Conservation (phyloP, 257 asterid species). For the Fraxinus americana region DNA sequence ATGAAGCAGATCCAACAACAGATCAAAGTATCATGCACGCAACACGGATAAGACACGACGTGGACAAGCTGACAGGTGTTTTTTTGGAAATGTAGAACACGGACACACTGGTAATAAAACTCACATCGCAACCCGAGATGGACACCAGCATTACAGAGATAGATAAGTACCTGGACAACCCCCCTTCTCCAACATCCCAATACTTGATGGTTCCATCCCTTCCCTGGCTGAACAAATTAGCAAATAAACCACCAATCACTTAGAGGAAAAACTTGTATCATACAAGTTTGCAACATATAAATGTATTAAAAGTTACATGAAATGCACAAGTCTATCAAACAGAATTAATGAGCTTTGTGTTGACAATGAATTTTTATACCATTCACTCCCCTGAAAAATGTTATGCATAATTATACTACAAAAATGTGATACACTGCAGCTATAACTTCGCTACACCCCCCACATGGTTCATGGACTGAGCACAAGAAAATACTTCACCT, state of each 20-base stretch:
- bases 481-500: constrained; percentile 32
- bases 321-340: background rate
- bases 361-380: background rate
- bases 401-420: background rate
- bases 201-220: constrained; percentile 82
- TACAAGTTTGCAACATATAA: background rate
- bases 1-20: background rate
- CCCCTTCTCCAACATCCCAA: constrained; percentile 85
- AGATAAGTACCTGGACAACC: constrained; percentile 52
- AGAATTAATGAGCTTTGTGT: background rate
- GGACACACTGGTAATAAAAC: background rate
- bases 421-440: background rate
- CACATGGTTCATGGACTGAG: background rate
- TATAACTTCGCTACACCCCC: background rate
- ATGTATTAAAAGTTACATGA: background rate
- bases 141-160: background rate
- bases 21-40: background rate
- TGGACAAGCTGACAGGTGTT: too few relatives aligned
- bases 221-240: constrained; percentile 59
- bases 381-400: background rate
- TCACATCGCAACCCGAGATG: background rate
- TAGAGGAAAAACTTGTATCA: background rate
- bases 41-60: too few relatives aligned
- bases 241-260: constrained; percentile 10
- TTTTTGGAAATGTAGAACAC: too few relatives aligned